Conservation (phyloP, 352 stramenopile genomes). For the Globisporangium heterothallicum region DNA sequence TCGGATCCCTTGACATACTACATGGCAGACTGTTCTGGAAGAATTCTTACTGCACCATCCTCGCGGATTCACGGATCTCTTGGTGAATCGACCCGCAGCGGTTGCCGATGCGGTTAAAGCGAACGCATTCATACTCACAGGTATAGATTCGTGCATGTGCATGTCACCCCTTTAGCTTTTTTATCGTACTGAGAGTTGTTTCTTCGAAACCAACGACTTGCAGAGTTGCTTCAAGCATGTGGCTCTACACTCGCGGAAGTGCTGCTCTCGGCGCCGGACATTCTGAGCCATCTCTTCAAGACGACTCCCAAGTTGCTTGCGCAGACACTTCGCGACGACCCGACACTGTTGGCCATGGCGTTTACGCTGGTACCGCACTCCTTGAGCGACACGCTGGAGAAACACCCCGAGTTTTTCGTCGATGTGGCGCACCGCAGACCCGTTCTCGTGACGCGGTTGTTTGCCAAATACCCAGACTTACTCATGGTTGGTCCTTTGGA, state of each 20-base stretch:
- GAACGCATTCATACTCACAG: slow-evolving; percentile 51
- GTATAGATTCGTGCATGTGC: slow-evolving; percentile 11
- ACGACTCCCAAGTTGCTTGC: slow-evolving; percentile 41
- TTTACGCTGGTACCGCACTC: slow-evolving; percentile 52
- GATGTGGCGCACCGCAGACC: slow-evolving; percentile 66
- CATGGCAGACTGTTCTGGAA: slow-evolving; percentile 40
- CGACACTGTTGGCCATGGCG: slow-evolving; percentile 33
- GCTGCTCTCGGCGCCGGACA: slow-evolving; percentile 33
- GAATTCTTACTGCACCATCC: slow-evolving; percentile 67
- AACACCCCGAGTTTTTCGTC: slow-evolving; percentile 57
- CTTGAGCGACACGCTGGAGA: slow-evolving; percentile 56
- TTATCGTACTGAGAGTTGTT: too few relatives aligned
- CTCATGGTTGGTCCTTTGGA: slow-evolving; percentile 32
- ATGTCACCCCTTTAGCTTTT: too few relatives aligned
- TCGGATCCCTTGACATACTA: background rate
- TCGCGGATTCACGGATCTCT: slow-evolving; percentile 46
- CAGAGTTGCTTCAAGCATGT: slow-evolving; percentile 42
- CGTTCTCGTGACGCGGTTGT: slow-evolving; percentile 46
- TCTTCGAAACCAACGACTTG: too few relatives aligned
- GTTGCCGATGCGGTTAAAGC: slow-evolving; percentile 45
- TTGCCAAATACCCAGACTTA: slow-evolving; percentile 61
- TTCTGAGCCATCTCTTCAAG: slow-evolving; percentile 45
- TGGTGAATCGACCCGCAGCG: slow-evolving; percentile 45
- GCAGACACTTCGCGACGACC: slow-evolving; percentile 45
- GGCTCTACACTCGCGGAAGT: slow-evolving; percentile 34